phyloP scores from a whole-genome alignment of 1,139 yeast species.

The Pichia sp. region DNA sequence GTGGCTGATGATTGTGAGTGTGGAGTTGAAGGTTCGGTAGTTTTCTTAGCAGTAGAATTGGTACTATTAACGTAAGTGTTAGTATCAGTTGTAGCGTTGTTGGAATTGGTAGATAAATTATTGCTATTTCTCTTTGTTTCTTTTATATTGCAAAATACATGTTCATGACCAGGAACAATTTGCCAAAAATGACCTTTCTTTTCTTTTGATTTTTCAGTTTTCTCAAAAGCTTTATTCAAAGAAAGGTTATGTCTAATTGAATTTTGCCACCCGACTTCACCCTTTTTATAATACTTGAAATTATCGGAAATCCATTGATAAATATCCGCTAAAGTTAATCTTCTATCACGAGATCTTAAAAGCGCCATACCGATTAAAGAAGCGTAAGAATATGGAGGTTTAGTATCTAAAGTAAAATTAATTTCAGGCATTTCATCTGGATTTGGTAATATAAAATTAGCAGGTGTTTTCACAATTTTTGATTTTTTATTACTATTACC shows the following conservation, averaged over 20 bases:
- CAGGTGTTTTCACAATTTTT: slow-evolving; percentile 25
- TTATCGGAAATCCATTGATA: slow-evolving; percentile 90
- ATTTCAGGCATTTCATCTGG: slow-evolving; percentile 31
- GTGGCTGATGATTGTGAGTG: background rate
- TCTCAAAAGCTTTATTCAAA: slow-evolving; percentile 75
- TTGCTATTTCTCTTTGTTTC: slow-evolving; percentile 22
- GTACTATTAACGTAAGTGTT: background rate
- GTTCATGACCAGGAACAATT: slow-evolving; percentile 76
- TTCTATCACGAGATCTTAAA: slow-evolving; percentile 70
- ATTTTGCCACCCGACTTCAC: slow-evolving; percentile 92
- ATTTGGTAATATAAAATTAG: slow-evolving; percentile 26
- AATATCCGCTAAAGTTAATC: slow-evolving; percentile 82
- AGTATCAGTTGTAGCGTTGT: background rate
- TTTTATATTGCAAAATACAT: slow-evolving; percentile 68
- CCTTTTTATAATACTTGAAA: slow-evolving; percentile 74
- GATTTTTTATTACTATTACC: slow-evolving; percentile 17
- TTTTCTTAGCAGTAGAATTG: background rate
- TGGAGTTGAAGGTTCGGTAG: slow-evolving; percentile 4
- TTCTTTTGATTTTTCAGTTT: slow-evolving; percentile 87
- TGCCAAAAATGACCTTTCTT: slow-evolving; percentile 98
- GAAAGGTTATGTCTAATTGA: slow-evolving; percentile 79
- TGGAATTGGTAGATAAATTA: no score
- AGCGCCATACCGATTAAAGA: slow-evolving; percentile 92
- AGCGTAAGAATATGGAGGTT: slow-evolving; percentile 95
- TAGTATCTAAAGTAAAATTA: slow-evolving; percentile 31